phyloP scores from a whole-genome alignment of 805 yeast genomes.

The Metschnikowia proteae region DNA sequence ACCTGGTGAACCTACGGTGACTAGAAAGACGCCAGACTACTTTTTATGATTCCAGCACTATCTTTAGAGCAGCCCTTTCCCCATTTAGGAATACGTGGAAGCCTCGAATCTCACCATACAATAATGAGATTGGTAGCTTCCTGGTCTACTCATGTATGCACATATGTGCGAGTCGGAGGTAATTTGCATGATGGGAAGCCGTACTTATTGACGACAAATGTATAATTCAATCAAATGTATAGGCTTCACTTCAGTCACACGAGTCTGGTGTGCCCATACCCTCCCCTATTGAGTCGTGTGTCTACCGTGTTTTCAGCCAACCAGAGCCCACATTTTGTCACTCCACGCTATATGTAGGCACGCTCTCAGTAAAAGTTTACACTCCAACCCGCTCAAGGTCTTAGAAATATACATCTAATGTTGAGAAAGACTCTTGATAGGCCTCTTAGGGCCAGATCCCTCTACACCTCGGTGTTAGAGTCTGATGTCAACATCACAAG shows the following conservation, averaged over 20 bases:
- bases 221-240: background rate
- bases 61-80: background rate
- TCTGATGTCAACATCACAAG: conserved; percentile 70
- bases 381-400: conserved; percentile 1
- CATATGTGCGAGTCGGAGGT: background rate
- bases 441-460: conserved; percentile 25
- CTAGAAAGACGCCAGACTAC: conserved; percentile 95
- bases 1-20: conserved; percentile 97
- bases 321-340: conserved; percentile 20
- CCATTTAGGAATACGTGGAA: background rate
- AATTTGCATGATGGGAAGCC: background rate
- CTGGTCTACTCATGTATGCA: background rate
- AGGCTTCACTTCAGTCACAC: background rate
- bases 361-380: conserved; percentile 4
- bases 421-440: conserved; percentile 23
- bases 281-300: conserved; percentile 4
- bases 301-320: conserved; percentile 14
- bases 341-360: conserved; percentile 10
- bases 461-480: conserved; percentile 41
- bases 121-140: background rate
- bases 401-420: conserved; percentile 15
- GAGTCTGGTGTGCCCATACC: background rate
- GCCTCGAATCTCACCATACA: background rate
- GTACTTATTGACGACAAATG: conserved; percentile 4
- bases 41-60: conserved; percentile 54